These are phyloP conservation scores for Mycosphaerella sp. DNA, from an alignment of 2,329 filamentous ascomycete genomes.

Conservation along the genomic window DNA sequence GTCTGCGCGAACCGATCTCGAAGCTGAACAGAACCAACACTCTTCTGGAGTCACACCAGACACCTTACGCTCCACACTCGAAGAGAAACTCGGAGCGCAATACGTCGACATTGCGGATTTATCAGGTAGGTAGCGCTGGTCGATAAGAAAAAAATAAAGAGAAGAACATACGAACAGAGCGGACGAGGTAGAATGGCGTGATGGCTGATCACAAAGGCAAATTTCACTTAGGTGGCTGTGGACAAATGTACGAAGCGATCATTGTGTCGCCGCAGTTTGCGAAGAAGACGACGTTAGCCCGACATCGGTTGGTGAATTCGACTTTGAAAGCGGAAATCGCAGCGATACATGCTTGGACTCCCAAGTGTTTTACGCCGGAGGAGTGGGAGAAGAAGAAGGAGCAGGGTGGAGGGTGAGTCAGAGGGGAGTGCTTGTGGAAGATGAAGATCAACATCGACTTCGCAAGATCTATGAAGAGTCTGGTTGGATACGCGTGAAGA, in stretches of 20 bases:
- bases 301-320: conserved; percentile 79
- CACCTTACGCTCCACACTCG: conserved; percentile 61
- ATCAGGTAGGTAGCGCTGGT: conserved; percentile 59
- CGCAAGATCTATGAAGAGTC: too few relatives aligned
- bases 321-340: conserved; percentile 82
- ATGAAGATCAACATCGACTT: too few relatives aligned
- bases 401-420: conserved; percentile 33
- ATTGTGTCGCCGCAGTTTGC: conserved; percentile 53
- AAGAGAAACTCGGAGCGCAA: conserved; percentile 61
- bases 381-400: conserved; percentile 75
- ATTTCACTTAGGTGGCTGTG: conserved; percentile 54
- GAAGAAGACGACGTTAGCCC: conserved; percentile 63
- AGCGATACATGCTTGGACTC: conserved; percentile 88
- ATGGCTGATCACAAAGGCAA: neutral
- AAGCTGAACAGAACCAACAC: conserved; percentile 45
- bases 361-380: conserved; percentile 85
- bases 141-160: too few relatives aligned
- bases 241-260: conserved; percentile 63
- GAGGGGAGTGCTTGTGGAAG: neutral
- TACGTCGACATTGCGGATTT: conserved; percentile 88
- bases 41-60: conserved; percentile 61
- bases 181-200: neutral
- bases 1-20: conserved; percentile 40
- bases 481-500: too few relatives aligned
- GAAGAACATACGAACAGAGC: neutral